Evolutionary conservation across 345 rosid species (phyloP).

Genomic region (Eucalyptus sp.): DNA sequence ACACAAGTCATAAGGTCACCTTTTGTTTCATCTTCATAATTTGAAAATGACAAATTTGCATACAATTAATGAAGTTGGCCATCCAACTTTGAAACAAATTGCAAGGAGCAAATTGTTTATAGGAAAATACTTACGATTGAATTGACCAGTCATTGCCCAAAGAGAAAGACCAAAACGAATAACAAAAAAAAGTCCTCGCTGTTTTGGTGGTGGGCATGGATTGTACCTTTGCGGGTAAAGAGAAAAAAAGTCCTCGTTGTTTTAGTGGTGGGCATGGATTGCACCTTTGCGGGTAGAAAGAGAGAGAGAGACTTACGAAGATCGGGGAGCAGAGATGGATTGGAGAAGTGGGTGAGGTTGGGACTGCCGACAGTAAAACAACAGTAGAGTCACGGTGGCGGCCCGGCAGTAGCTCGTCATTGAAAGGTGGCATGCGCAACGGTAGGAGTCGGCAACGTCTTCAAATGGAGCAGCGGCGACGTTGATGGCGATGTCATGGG

Average conservation of each 20-base stretch:
- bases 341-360: too few species aligned
- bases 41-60: neutral
- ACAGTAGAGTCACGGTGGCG: too few species aligned
- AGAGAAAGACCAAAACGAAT: neutral
- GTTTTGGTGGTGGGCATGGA: too few species aligned
- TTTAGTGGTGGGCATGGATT: too few species aligned
- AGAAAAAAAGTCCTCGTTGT: neutral
- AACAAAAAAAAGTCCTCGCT: neutral
- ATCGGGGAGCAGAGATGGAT: too few species aligned
- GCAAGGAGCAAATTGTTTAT: neutral
- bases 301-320: too few species aligned
- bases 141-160: neutral
- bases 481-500: too few species aligned
- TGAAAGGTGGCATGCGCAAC: rapidly evolving
- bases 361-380: too few species aligned
- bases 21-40: neutral
- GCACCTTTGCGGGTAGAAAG: too few species aligned
- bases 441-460: rapidly evolving
- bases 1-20: neutral
- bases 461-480: too few species aligned
- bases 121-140: neutral
- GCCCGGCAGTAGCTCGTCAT: too few species aligned
- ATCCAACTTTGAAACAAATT: neutral
- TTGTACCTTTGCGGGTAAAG: neutral
- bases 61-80: neutral